Evolutionary conservation across 306 rosid species (phyloP).

Genomic region (Dryas alaskensis): DNA sequence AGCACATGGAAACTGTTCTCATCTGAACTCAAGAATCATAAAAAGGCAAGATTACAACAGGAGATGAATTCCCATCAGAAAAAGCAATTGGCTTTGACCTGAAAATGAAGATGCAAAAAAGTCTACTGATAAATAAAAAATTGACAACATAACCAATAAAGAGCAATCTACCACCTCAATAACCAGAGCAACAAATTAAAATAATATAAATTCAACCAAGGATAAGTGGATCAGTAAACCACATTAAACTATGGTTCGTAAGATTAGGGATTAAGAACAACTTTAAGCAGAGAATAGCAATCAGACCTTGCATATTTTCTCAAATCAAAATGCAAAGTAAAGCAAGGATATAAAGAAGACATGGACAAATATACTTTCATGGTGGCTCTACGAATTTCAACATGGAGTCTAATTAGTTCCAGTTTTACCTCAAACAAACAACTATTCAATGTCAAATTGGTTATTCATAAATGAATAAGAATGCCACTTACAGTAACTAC

Average conservation of each 20-base stretch:
- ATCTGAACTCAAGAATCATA: constrained; percentile 41
- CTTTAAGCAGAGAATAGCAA: no score
- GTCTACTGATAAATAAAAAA: not conserved
- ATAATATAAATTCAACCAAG: not conserved
- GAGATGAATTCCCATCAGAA: constrained; percentile 27
- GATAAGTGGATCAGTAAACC: not conserved
- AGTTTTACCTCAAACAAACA: not conserved
- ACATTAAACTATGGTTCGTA: not conserved
- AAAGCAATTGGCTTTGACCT: constrained; percentile 42
- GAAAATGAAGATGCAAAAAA: constrained; percentile 32
- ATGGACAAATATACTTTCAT: not conserved
- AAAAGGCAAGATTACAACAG: constrained; percentile 16
- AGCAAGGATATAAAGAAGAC: not conserved
- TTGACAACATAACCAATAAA: not conserved
- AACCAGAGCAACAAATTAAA: not conserved
- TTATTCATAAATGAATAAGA: not conserved
- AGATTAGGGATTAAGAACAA: not conserved
- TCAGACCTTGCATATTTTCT: not conserved
- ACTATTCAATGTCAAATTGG: not conserved
- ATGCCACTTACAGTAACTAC: not conserved
- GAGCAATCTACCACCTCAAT: constrained; percentile 1
- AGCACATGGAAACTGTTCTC: constrained; percentile 57
- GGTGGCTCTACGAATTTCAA: not conserved
- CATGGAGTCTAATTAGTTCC: not conserved
- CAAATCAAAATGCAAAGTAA: not conserved